These are phyloP conservation scores for Neoscytalidium dimidiatum DNA, from an alignment of 2,329 filamentous ascomycete species.

Conservation along the genomic window DNA sequence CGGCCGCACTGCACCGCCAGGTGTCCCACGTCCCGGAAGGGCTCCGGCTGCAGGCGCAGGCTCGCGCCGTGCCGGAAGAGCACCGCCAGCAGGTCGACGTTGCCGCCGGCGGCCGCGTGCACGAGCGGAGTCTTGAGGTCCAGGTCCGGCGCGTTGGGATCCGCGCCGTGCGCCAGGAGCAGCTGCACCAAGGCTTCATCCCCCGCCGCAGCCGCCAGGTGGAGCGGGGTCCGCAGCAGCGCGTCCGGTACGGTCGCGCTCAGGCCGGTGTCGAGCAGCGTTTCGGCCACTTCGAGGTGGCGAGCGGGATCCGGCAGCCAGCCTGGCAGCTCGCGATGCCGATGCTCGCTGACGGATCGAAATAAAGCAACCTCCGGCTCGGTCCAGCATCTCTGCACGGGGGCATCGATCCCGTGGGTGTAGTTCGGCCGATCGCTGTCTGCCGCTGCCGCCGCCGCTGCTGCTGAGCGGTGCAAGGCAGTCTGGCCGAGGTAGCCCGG, in stretches of 20 bases:
- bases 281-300: background rate
- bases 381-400: background rate
- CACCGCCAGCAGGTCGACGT: background rate
- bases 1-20: conserved; percentile 4
- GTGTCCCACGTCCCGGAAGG: background rate
- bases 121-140: background rate
- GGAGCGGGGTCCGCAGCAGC: background rate
- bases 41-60: background rate
- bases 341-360: background rate
- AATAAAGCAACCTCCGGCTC: background rate
- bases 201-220: background rate
- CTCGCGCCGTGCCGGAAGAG: background rate
- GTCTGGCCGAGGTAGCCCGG: conserved; percentile 2
- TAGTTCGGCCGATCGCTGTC: background rate
- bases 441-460: background rate
- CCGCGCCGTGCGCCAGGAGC: conserved; percentile 5
- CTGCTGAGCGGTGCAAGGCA: background rate
- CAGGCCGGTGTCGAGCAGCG: background rate
- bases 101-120: background rate
- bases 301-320: background rate
- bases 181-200: background rate
- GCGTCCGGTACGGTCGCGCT: background rate
- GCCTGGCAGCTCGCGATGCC: background rate
- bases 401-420: background rate
- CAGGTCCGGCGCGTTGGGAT: background rate